Evolutionary conservation across 108 stramenopile genomes (phyloP).

Genomic region (Skeletonema grethae): DNA sequence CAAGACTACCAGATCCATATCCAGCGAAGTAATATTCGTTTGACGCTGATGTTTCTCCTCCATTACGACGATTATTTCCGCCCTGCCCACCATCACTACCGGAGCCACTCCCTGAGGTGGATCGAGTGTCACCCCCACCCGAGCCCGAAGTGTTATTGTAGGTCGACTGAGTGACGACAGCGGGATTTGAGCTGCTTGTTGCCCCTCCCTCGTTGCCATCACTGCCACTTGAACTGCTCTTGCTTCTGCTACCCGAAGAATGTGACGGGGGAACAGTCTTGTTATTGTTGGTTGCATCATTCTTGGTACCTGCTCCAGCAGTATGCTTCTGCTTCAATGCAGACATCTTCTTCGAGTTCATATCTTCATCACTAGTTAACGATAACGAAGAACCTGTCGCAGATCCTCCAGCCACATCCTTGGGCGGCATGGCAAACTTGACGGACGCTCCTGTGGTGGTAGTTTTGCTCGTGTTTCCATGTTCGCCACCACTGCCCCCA

Average conservation of each 20-base stretch:
- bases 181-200: slow-evolving; percentile 14
- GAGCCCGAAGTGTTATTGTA: slow-evolving; percentile 26
- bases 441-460: slow-evolving; percentile 7
- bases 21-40: slow-evolving; percentile 41
- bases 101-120: slow-evolving; percentile 8
- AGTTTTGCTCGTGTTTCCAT: slow-evolving; percentile 3
- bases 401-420: slow-evolving; percentile 17
- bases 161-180: slow-evolving; percentile 12
- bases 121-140: slow-evolving; percentile 26
- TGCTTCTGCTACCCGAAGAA: slow-evolving; percentile 12
- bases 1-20: slow-evolving; percentile 28
- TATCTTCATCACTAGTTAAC: not conserved
- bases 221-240: slow-evolving; percentile 15
- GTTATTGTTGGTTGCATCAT: slow-evolving; percentile 5
- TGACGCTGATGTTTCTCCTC: slow-evolving; percentile 17
- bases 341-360: not conserved
- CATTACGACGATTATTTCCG: slow-evolving; percentile 15
- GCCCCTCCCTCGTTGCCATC: slow-evolving; percentile 19
- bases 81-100: slow-evolving; percentile 17
- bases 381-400: slow-evolving; percentile 19
- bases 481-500: not conserved
- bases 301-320: not conserved
- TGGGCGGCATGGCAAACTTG: slow-evolving; percentile 19
- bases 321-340: slow-evolving; percentile 1
- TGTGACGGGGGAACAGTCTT: not conserved